These are phyloP conservation scores for Thalassiosira exigua DNA, from an alignment of 352 stramenopile species.

Conservation along the genomic window DNA sequence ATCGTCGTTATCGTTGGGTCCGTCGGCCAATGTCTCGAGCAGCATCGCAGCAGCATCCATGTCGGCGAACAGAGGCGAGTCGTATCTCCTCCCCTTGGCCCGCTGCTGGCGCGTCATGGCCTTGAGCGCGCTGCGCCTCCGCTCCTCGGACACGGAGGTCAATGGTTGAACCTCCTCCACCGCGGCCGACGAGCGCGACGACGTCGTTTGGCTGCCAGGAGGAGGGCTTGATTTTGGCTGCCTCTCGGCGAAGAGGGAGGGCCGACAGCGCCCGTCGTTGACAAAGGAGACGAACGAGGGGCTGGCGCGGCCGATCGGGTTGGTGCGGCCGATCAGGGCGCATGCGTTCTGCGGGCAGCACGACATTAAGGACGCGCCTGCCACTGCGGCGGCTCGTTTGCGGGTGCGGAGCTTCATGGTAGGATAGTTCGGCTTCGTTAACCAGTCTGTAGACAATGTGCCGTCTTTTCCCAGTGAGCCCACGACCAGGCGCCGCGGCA, in stretches of 20 bases:
- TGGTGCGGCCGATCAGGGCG: slow-evolving; percentile 18
- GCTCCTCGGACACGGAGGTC: slow-evolving; percentile 47
- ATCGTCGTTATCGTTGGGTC: slow-evolving; percentile 1
- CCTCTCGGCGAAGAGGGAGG: slow-evolving; percentile 18
- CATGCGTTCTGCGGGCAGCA: slow-evolving; percentile 6
- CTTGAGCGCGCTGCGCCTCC: slow-evolving; percentile 36
- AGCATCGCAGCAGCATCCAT: slow-evolving; percentile 57
- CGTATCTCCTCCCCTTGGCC: slow-evolving; percentile 8
- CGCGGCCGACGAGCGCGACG: slow-evolving; percentile 7
- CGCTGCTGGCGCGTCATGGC: slow-evolving; percentile 39
- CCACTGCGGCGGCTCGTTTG: slow-evolving; percentile 5
- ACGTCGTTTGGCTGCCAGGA: neutral
- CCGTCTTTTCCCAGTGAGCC: too few relatives aligned
- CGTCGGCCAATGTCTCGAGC: slow-evolving; percentile 46
- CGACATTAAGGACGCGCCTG: slow-evolving; percentile 17
- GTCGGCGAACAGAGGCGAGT: slow-evolving; percentile 41
- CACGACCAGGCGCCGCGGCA: too few relatives aligned
- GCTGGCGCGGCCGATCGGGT: neutral
- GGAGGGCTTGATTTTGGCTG: neutral
- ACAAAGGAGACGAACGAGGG: slow-evolving; percentile 12
- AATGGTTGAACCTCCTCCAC: slow-evolving; percentile 56
- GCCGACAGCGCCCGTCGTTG: neutral
- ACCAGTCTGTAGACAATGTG: too few relatives aligned
- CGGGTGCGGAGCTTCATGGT: too few relatives aligned
- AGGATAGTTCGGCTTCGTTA: too few relatives aligned